These are phyloP conservation scores for Heliamphora pulchella DNA, from an alignment of 179 eudicot species.

Conservation along the genomic window DNA sequence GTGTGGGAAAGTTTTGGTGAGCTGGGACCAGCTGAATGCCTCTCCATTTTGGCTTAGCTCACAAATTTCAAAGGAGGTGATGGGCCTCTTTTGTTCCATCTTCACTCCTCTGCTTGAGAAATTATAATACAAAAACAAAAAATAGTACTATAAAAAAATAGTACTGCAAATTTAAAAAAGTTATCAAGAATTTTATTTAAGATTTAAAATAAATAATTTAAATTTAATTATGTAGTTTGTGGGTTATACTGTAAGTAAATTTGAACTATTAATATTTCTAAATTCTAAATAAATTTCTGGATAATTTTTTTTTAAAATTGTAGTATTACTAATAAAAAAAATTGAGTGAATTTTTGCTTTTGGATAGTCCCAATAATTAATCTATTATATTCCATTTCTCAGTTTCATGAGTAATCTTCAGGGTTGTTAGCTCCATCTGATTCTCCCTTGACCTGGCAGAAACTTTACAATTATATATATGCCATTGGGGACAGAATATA, in stretches of 20 bases:
- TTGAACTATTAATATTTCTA: too few species aligned
- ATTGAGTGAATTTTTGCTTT: background rate
- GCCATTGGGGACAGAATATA: background rate
- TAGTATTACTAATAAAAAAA: background rate
- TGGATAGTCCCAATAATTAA: background rate
- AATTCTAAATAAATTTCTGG: too few species aligned
- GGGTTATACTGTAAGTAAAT: too few species aligned
- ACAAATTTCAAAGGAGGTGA: slow-evolving; percentile 17
- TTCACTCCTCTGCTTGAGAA: background rate
- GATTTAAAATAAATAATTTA: too few species aligned
- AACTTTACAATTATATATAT: background rate
- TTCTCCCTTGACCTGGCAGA: background rate
- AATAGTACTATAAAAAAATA: too few species aligned
- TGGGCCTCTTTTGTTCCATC: slow-evolving; percentile 13
- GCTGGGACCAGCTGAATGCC: background rate
- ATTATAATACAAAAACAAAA: too few species aligned
- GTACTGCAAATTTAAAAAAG: too few species aligned
- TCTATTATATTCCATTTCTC: background rate
- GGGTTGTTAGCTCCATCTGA: background rate
- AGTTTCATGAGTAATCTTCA: background rate
- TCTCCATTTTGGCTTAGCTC: slow-evolving; percentile 11
- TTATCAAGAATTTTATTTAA: too few species aligned
- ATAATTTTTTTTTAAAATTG: too few species aligned
- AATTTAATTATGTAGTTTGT: too few species aligned
- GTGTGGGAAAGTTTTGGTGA: too few species aligned